Evolutionary conservation across 2,329 filamentous ascomycete genomes (phyloP), one percentile per base, ranked within the genome.

Genomic region (Colletotrichum sidae): DNA sequence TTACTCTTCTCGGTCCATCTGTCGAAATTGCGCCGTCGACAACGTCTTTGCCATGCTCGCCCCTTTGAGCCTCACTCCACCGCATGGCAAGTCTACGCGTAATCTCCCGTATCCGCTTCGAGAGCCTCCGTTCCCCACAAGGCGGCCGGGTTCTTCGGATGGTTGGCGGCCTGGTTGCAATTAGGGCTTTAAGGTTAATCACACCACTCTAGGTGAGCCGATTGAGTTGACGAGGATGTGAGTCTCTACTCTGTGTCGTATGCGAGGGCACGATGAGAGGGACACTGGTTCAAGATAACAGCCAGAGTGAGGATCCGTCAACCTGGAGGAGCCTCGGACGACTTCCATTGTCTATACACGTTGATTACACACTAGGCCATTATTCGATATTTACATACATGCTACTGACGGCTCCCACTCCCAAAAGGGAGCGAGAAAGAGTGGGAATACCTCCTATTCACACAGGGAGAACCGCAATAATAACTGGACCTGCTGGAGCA

Each of bases 111-210:
- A 53, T 45, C 47, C 63, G 58, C 52, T 60, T 42, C 52, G 52
- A 41, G 52, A 62, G 51, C 44, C 52, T 53, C 46, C 13, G 39
- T 15, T 38, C 47, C 33, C 62, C 52, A 62, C 63, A 56, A 62
- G 58, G 50, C 58, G 12, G 46, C 17, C 11, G 50, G 53, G 51
- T 13, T 47, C 41, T 15, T 38, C 46, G 57, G 52, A 41, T 15
- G 49, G 10, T 47, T 47, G 11, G 35, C 35, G 34, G 47, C 39
- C 38, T 11, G 45, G 38, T 49, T 25, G 46, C 47, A 25, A 44
- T 62, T 44, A 56, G 52, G 58, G 62, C 49, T 55, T 45, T 52
- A 56, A 56, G 57, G 57, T 65, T 65, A 52, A 61, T 47, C 39
- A 42, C 33, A 51, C 15, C 46, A 55, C 45, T 17, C 12, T 25